These are phyloP conservation scores for Penicillium ochrochloron DNA, from an alignment of 495 filamentous ascomycete genomes.

Conservation along the genomic window DNA sequence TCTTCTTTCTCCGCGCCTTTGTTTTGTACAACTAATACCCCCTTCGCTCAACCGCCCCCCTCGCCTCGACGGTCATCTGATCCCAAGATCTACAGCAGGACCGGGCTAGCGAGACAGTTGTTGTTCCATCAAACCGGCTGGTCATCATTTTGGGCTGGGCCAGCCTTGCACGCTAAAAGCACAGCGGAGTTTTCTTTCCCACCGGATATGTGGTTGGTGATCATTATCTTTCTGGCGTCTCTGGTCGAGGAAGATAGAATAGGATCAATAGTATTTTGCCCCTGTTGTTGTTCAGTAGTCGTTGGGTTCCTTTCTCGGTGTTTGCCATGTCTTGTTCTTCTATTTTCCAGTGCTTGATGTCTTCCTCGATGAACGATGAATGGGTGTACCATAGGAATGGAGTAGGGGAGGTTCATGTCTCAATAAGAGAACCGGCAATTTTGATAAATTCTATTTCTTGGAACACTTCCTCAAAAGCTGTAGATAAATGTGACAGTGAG, in stretches of 20 bases:
- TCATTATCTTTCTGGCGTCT: constrained; percentile 32
- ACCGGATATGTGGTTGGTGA: constrained; percentile 20
- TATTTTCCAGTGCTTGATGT: constrained; percentile 15
- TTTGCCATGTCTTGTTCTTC: constrained; percentile 15
- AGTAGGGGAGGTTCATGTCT: constrained; percentile 19
- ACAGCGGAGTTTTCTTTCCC: constrained; percentile 27
- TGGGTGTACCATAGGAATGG: constrained; percentile 30
- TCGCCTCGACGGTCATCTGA: constrained; percentile 1
- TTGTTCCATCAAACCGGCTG: constrained; percentile 12
- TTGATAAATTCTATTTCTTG: constrained; percentile 16
- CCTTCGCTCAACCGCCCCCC: constrained; percentile 15
- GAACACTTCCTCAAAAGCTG: background rate
- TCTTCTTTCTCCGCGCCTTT: constrained; percentile 21
- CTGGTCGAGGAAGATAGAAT: constrained; percentile 25
- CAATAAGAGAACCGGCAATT: constrained; percentile 14
- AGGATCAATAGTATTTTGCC: constrained; percentile 2
- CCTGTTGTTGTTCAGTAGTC: constrained; percentile 9
- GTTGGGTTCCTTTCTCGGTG: constrained; percentile 9
- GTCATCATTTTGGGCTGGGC: background rate
- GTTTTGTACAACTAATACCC: constrained; percentile 35
- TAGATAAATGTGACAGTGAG: no score
- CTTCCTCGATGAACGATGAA: constrained; percentile 19
- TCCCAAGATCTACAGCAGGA: background rate
- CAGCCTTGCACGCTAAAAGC: constrained; percentile 25
- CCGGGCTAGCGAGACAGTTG: constrained; percentile 8